phyloP scores from a whole-genome alignment of 768 basidiomycete species.

The Mycena alexandri region DNA sequence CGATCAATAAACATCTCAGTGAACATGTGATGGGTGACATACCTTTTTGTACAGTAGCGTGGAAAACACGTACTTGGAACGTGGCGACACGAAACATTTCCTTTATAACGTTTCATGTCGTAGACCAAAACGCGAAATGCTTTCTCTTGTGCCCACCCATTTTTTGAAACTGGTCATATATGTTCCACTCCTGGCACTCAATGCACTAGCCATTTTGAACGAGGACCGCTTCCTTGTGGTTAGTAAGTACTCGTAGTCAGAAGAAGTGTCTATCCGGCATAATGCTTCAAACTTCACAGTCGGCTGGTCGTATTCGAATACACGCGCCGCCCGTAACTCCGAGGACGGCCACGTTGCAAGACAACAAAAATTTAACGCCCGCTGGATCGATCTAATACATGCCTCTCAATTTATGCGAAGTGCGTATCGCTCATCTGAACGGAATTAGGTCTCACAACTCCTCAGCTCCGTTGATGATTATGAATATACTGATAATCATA shows the following conservation, averaged over 20 bases:
- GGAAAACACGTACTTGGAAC: too few species aligned
- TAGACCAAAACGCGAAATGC: background rate
- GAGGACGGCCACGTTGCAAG: conserved; percentile 4
- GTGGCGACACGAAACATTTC: too few species aligned
- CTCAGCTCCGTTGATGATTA: background rate
- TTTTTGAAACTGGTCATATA: conserved; percentile 5
- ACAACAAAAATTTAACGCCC: conserved; percentile 1
- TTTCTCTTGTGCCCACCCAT: conserved; percentile 4
- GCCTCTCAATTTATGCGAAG: conserved; percentile 16
- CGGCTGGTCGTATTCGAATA: conserved; percentile 10
- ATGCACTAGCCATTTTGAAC: conserved; percentile 9
- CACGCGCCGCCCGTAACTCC: background rate
- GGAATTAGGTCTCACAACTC: background rate
- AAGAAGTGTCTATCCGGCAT: background rate
- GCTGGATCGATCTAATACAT: conserved; percentile 8
- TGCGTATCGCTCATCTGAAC: background rate
- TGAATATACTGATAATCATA: background rate
- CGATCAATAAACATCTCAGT: too few species aligned
- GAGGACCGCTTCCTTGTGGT: conserved; percentile 1
- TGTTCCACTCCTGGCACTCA: conserved; percentile 5
- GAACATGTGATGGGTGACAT: too few species aligned
- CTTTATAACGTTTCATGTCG: too few species aligned
- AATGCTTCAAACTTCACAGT: background rate
- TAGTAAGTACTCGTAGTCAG: background rate
- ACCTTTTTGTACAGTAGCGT: too few species aligned